Conservation (phyloP, 371 early-diverging fungal species). For the Actinomortierella wolfii region DNA sequence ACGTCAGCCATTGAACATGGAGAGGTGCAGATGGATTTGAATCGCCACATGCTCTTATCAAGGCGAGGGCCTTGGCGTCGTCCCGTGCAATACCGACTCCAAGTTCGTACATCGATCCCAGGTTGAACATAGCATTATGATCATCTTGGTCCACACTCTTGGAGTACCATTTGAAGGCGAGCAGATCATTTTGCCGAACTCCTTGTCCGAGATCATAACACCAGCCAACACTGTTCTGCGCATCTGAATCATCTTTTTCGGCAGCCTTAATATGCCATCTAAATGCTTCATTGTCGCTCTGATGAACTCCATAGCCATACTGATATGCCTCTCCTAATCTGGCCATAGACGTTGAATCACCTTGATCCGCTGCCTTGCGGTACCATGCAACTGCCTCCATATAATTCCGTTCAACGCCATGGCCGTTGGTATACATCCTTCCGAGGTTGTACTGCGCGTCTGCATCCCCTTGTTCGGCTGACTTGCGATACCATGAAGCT, state of each 20-base stretch:
- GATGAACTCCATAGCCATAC: slow-evolving; percentile 78
- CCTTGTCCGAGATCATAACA: slow-evolving; percentile 87
- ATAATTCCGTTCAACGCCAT: slow-evolving; percentile 65
- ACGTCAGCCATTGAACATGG: too few species aligned
- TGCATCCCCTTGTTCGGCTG: slow-evolving; percentile 78
- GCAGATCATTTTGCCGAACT: slow-evolving; percentile 60
- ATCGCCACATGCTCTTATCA: too few species aligned
- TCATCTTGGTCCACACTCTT: slow-evolving; percentile 76
- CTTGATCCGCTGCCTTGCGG: slow-evolving; percentile 69
- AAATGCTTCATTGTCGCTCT: slow-evolving; percentile 68
- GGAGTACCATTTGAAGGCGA: slow-evolving; percentile 76
- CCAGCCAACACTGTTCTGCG: slow-evolving; percentile 83
- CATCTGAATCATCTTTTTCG: slow-evolving; percentile 67
- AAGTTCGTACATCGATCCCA: slow-evolving; percentile 52
- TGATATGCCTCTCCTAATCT: slow-evolving; percentile 78
- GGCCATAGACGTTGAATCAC: slow-evolving; percentile 72
- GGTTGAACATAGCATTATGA: slow-evolving; percentile 77
- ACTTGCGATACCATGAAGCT: slow-evolving; percentile 70
- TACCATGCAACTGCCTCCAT: slow-evolving; percentile 81
- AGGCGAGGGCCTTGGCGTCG: slow-evolving; percentile 11
- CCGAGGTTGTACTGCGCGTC: slow-evolving; percentile 84
- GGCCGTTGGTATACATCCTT: slow-evolving; percentile 79
- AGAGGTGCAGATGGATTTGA: too few species aligned
- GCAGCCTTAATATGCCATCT: slow-evolving; percentile 73
- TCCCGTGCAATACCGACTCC: too few species aligned